Conservation (phyloP, 345 rosid genomes). For the Sisymbrium altissimum region DNA sequence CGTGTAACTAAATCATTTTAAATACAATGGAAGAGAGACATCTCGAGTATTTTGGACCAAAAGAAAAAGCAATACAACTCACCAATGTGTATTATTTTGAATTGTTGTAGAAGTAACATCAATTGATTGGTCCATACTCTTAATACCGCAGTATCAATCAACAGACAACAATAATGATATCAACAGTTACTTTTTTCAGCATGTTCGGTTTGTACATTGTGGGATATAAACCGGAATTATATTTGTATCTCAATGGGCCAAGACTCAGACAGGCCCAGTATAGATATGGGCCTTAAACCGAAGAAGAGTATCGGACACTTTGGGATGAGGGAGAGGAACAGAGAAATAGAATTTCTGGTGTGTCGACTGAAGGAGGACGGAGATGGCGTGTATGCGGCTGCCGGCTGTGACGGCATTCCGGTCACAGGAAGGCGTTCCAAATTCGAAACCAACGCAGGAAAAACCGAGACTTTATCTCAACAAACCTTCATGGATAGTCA, state of each 20-base stretch:
- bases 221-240: background rate
- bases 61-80: constrained; percentile 1
- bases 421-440: constrained; percentile 15
- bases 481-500: constrained; percentile 72
- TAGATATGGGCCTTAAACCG: background rate
- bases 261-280: background rate
- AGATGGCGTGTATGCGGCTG: constrained; percentile 15
- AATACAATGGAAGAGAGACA: constrained; percentile 2
- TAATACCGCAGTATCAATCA: background rate
- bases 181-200: background rate
- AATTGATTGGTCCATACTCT: background rate
- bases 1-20: constrained; percentile 21
- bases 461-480: constrained; percentile 37
- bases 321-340: background rate
- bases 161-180: background rate
- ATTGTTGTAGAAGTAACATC: constrained; percentile 20
- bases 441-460: background rate
- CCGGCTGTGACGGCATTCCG: constrained; percentile 14
- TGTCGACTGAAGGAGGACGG: background rate
- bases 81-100: constrained; percentile 15
- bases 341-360: background rate
- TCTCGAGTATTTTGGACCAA: constrained; percentile 6
- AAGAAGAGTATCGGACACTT: background rate
- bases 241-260: background rate
- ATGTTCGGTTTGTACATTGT: background rate